These are phyloP conservation scores for Byssochlamys sp. DNA, from an alignment of 2,329 filamentous ascomycete species.

Conservation along the genomic window DNA sequence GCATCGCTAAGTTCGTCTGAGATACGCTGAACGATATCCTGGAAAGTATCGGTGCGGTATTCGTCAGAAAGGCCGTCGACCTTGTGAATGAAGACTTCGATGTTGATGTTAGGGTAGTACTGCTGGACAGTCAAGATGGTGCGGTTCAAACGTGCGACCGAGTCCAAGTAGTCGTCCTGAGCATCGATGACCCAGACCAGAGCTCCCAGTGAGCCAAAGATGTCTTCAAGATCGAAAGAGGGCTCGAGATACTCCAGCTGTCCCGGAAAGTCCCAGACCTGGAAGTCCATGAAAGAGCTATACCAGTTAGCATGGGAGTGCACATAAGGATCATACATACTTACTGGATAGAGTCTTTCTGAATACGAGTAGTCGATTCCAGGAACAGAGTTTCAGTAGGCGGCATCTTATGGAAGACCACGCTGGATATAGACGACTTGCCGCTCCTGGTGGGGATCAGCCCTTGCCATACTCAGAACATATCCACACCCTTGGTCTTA, in stretches of 20 bases:
- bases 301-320: conserved; percentile 3
- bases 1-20: conserved; percentile 91
- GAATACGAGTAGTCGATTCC: conserved; percentile 86
- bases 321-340: conserved; percentile 26
- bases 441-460: conserved; percentile 59
- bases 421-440: conserved; percentile 95
- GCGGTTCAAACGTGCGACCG: conserved; percentile 72
- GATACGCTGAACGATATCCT: conserved; percentile 91
- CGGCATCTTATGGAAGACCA: conserved; percentile 97
- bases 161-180: conserved; percentile 93
- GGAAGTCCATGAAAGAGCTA: conserved; percentile 98
- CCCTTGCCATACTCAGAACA: neutral
- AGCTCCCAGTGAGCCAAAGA: conserved; percentile 88
- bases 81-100: conserved; percentile 98
- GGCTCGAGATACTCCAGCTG: conserved; percentile 88
- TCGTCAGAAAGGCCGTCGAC: conserved; percentile 96
- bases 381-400: conserved; percentile 92
- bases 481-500: conserved; percentile 32
- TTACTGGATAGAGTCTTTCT: conserved; percentile 91
- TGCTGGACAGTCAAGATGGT: conserved; percentile 85
- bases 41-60: conserved; percentile 89
- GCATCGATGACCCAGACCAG: conserved; percentile 98
- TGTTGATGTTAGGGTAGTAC: conserved; percentile 83
- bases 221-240: conserved; percentile 79
- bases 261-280: conserved; percentile 94